Evolutionary conservation across 2,329 filamentous ascomycete genomes (phyloP), one percentile per base, ranked within the genome.

Genomic region (Penicillium sp.): DNA sequence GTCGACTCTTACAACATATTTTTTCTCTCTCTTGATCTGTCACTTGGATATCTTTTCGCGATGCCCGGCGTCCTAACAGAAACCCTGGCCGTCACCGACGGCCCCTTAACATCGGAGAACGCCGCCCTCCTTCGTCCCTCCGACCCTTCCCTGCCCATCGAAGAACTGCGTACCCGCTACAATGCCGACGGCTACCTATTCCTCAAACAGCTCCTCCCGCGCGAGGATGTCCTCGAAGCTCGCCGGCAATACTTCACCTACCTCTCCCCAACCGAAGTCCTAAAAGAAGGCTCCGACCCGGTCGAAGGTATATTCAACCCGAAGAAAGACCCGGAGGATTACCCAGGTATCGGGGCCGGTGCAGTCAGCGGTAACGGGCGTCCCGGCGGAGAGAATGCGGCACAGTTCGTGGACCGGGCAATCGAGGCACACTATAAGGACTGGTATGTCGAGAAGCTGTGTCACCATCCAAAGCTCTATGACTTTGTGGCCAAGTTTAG

Each of bases 381-480:
- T 1, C 83, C 83, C 0, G 82, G 79, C 6, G 78, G 78, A 3
- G 76, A 78, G 2, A 75, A 77, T 7, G 81, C 81, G 0, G 60
- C 77, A 45, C 69, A 74, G 7, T 84, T 84, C 60, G 82, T 84
- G 6, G 79, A 83, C 44, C 71, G 83, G 7, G 85, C 85, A 0
- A 72, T 88, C 15, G 75, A 84, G 61, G 85, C 85, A 0, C 86
- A 88, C 63, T 77, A 77, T 1, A 76, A 82, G 61, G 72, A 79
- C 7, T 86, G 82, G 82, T 85, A 88, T 67, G 79, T 79, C 21
- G 79, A 85, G 63, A 80, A 78, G 1, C 83, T 88, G 63, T 85
- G 84, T 69, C 82, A 83, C 19, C 83, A 88, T 66, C 82, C 84
- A 0, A 76, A 68, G 0, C 66, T 88, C 30, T 74, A 74, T 13